Conservation (phyloP, 805 yeast species). For the Torulaspora indica region DNA sequence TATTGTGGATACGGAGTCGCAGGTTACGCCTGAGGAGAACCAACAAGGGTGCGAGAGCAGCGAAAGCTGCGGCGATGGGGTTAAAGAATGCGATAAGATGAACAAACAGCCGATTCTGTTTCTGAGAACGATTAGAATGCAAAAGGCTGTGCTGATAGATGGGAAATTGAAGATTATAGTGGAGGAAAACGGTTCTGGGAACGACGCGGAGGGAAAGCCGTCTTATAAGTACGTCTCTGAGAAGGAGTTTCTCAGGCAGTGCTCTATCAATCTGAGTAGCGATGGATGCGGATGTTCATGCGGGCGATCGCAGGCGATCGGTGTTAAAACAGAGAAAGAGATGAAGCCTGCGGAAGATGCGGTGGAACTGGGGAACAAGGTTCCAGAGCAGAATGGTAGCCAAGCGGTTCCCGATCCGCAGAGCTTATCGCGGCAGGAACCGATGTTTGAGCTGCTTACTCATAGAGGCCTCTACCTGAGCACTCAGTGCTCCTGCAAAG, state of each 20-base stretch:
- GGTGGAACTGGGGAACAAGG: background rate
- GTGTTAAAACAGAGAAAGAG: background rate
- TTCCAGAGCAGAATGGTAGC: too few species aligned
- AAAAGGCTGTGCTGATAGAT: slow-evolving; percentile 29
- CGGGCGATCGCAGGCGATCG: background rate
- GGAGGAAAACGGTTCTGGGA: slow-evolving; percentile 13
- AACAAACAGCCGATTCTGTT: slow-evolving; percentile 32
- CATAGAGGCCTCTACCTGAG: slow-evolving; percentile 34
- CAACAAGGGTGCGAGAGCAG: slow-evolving; percentile 13
- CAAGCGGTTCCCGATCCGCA: background rate
- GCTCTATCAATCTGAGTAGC: slow-evolving; percentile 7
- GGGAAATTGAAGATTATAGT: slow-evolving; percentile 31
- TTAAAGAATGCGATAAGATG: slow-evolving; percentile 21
- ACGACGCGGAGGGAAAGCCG: slow-evolving; percentile 6
- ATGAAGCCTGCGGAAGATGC: background rate
- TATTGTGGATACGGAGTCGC: slow-evolving; percentile 31
- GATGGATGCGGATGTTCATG: slow-evolving; percentile 3
- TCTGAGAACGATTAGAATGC: slow-evolving; percentile 25
- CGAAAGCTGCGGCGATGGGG: slow-evolving; percentile 6
- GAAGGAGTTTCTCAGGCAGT: slow-evolving; percentile 26
- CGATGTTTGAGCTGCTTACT: slow-evolving; percentile 32
- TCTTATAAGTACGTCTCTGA: slow-evolving; percentile 24
- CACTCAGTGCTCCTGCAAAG: slow-evolving; percentile 34
- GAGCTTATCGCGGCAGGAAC: slow-evolving; percentile 3
- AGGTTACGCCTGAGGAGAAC: slow-evolving; percentile 17